Evolutionary conservation across 768 basidiomycete species (phyloP).

Genomic region (Rhodosporidiobolus odoratus): DNA sequence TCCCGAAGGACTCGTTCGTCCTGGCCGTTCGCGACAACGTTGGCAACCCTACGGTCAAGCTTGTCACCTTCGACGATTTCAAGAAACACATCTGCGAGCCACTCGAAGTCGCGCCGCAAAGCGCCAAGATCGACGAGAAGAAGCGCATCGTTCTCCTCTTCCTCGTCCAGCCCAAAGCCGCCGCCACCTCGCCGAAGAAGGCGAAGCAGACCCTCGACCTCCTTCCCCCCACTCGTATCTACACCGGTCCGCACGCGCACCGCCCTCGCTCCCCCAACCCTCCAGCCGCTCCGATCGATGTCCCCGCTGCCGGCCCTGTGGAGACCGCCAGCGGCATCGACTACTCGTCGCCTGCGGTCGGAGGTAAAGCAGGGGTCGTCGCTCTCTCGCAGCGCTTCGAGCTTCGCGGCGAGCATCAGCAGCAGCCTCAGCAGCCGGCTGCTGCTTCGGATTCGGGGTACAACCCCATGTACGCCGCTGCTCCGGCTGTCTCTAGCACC

Average conservation of each 20-base stretch:
- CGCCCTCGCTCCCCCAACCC: background rate
- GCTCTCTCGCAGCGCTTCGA: background rate
- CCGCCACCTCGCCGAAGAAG: background rate
- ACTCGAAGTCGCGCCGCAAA: background rate
- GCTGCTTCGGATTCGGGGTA: background rate
- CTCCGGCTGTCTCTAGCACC: background rate
- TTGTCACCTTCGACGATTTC: slow-evolving; percentile 18
- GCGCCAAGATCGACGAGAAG: slow-evolving; percentile 32
- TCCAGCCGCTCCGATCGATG: background rate
- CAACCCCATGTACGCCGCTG: slow-evolving; percentile 4
- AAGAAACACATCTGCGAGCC: slow-evolving; percentile 16
- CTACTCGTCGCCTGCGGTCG: background rate
- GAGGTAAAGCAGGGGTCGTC: background rate
- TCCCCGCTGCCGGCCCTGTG: background rate
- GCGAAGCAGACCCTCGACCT: background rate
- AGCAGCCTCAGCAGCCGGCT: background rate
- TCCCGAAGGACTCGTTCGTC: slow-evolving; percentile 13
- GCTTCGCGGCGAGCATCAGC: too few relatives aligned
- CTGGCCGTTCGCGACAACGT: slow-evolving; percentile 19
- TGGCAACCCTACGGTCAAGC: slow-evolving; percentile 11
- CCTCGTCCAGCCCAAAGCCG: slow-evolving; percentile 12
- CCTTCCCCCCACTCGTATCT: background rate
- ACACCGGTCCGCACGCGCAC: background rate
- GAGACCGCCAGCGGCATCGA: background rate
- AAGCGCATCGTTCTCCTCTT: slow-evolving; percentile 34